A percentile compares a stretch with the other conserved stretches of the same genome.
These are phyloP conservation scores for Blumeria hordei DNA, from an alignment of 2,329 filamentous ascomycete genomes.

Conservation along the genomic window DNA sequence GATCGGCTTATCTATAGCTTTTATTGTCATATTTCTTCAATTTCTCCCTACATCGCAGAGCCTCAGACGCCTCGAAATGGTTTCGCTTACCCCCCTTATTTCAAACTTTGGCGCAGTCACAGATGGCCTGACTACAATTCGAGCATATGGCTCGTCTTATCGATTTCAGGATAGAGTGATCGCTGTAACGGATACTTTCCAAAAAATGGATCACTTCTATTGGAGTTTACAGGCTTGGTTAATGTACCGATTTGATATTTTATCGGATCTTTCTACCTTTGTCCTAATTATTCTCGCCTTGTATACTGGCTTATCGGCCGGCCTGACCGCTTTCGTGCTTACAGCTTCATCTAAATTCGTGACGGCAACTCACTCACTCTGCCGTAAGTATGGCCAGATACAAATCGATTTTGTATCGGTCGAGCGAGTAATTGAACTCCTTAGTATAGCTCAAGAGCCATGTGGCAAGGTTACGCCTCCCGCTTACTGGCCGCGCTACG, in stretches of 20 bases:
- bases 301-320: constrained; percentile 48
- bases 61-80: constrained; percentile 66
- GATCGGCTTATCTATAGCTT: constrained; percentile 37
- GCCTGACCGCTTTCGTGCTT: constrained; percentile 63
- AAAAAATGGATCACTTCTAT: constrained; percentile 91
- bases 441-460: constrained; percentile 54
- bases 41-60: constrained; percentile 71
- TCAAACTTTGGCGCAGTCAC: constrained; percentile 79
- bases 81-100: constrained; percentile 68
- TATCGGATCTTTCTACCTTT: constrained; percentile 53
- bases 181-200: constrained; percentile 62
- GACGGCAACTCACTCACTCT: constrained; percentile 44
- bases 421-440: constrained; percentile 61
- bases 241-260: constrained; percentile 48
- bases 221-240: constrained; percentile 77
- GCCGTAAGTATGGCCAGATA: constrained; percentile 57
- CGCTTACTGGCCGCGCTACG: constrained; percentile 49
- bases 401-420: constrained; percentile 87
- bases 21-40: constrained; percentile 47
- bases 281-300: constrained; percentile 51
- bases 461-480: constrained; percentile 43
- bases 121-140: constrained; percentile 66
- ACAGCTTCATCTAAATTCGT: constrained; percentile 49
- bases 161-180: constrained; percentile 66
- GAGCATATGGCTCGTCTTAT: constrained; percentile 54